Conservation (phyloP, 768 basidiomycete species). For the Lactifluus subvellereus region DNA sequence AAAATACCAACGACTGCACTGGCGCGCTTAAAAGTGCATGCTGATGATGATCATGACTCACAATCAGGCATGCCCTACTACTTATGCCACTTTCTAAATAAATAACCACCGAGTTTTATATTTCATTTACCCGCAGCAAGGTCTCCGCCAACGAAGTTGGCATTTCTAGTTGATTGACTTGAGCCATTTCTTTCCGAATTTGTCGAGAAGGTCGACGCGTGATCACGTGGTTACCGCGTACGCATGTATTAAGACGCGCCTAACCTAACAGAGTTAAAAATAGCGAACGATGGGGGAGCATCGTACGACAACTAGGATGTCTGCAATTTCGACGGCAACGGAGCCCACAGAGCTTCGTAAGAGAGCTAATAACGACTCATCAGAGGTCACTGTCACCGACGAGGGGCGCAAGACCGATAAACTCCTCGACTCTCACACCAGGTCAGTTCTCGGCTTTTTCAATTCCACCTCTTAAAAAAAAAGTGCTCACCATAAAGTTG, state of each 20-base stretch:
- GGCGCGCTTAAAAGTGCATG: too few species aligned
- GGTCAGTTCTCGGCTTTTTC: conserved; percentile 29
- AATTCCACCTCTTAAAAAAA: conserved; percentile 22
- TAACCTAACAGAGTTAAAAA: not conserved
- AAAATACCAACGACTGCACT: too few species aligned
- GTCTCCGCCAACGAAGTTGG: too few species aligned
- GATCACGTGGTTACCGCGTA: conserved; percentile 8
- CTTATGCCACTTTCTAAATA: too few species aligned
- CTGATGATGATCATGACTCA: too few species aligned
- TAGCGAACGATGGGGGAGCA: too few species aligned
- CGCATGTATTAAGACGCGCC: not conserved
- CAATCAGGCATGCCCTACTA: too few species aligned
- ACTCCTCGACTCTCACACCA: conserved; percentile 46
- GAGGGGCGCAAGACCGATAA: conserved; percentile 71
- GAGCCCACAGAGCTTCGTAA: conserved; percentile 28
- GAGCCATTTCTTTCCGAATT: too few species aligned
- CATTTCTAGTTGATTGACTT: too few species aligned
- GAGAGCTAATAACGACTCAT: conserved; percentile 23
- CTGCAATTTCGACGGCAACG: conserved; percentile 16
- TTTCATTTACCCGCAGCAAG: too few species aligned
- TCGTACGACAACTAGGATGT: conserved; percentile 23
- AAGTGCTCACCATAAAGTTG: not conserved
- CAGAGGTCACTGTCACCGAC: conserved; percentile 45
- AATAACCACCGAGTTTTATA: too few species aligned
- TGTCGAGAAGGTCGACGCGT: not conserved